phyloP scores from a whole-genome alignment of 306 rosid species.

The Trichosanthes cucumerina region DNA sequence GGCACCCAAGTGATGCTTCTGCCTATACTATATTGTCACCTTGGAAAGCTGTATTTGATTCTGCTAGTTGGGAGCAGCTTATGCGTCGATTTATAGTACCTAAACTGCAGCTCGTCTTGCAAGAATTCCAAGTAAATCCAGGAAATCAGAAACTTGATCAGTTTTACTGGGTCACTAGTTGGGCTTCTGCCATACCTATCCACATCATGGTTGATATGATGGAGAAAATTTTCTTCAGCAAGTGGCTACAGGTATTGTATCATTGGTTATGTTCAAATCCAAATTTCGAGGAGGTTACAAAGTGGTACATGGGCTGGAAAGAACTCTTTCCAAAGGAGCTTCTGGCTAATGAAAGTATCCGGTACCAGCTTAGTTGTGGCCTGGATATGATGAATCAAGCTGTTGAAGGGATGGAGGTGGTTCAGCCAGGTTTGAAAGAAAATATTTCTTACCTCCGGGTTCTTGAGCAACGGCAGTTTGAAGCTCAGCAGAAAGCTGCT shows the following conservation, averaged over 20 bases:
- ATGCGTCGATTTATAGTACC: constrained; percentile 81
- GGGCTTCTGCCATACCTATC: constrained; percentile 75
- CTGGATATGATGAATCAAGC: constrained; percentile 91
- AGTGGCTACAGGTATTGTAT: constrained; percentile 80
- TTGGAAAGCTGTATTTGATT: constrained; percentile 78
- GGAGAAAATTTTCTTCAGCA: constrained; percentile 66
- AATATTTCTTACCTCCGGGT: constrained; percentile 61
- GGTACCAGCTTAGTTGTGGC: constrained; percentile 64
- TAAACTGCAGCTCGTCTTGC: constrained; percentile 71
- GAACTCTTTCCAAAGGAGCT: constrained; percentile 75
- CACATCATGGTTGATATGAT: constrained; percentile 85
- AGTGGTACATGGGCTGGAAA: constrained; percentile 88
- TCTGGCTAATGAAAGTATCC: constrained; percentile 60
- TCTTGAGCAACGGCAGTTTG: constrained; percentile 83
- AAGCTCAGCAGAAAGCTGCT: constrained; percentile 79
- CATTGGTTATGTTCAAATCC: constrained; percentile 81
- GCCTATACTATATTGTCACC: constrained; percentile 78
- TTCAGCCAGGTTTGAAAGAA: constrained; percentile 83
- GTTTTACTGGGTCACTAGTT: constrained; percentile 75
- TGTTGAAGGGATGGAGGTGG: constrained; percentile 79
- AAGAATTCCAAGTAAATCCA: constrained; percentile 88
- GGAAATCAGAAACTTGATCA: constrained; percentile 74
- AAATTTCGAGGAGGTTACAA: constrained; percentile 74
- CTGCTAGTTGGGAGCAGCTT: constrained; percentile 84
- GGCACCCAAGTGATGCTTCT: constrained; percentile 90